Evolutionary conservation across 192 early-diverging fungal genomes (phyloP).

Genomic region (Gorgonomyces haynaldii): DNA sequence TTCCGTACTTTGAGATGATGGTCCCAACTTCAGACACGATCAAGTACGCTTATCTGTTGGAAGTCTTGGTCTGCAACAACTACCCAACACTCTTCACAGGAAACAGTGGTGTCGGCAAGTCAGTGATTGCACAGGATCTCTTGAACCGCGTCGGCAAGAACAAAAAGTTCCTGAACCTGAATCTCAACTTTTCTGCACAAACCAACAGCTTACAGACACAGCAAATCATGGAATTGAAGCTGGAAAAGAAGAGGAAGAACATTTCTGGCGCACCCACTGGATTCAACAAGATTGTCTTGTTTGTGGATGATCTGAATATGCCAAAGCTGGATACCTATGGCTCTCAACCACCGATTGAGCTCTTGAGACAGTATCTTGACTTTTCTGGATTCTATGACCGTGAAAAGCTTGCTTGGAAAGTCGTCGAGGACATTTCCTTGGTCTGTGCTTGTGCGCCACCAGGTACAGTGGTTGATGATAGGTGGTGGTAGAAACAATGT

Average conservation of each 20-base stretch:
- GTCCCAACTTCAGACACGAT: slow-evolving; percentile 49
- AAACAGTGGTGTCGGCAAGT: slow-evolving; percentile 48
- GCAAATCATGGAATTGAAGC: slow-evolving; percentile 47
- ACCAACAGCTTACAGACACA: slow-evolving; percentile 49
- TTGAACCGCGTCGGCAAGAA: slow-evolving; percentile 30
- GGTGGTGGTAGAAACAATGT: slow-evolving; percentile 45
- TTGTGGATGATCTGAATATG: slow-evolving; percentile 55
- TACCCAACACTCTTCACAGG: slow-evolving; percentile 44
- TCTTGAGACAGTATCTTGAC: slow-evolving; percentile 43
- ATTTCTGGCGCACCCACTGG: slow-evolving; percentile 47
- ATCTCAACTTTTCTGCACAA: slow-evolving; percentile 49
- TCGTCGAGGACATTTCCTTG: slow-evolving; percentile 40
- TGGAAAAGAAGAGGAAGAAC: slow-evolving; percentile 53
- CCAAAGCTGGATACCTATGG: slow-evolving; percentile 52
- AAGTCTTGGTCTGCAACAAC: slow-evolving; percentile 28
- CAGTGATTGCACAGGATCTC: slow-evolving; percentile 45
- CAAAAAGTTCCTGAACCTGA: slow-evolving; percentile 30
- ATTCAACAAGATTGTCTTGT: slow-evolving; percentile 40
- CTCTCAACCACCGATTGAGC: slow-evolving; percentile 48
- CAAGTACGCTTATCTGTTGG: slow-evolving; percentile 44
- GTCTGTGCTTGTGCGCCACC: slow-evolving; percentile 48
- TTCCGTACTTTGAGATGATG: slow-evolving; percentile 55
- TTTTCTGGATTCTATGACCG: slow-evolving; percentile 50
- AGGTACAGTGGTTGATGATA: no score
- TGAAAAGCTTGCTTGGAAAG: slow-evolving; percentile 46